Percentiles rank a stretch among this genome's conserved stretches.
phyloP scores from a whole-genome alignment of 2,329 filamentous ascomycete species.

The Rhynchosporium agropyri region DNA sequence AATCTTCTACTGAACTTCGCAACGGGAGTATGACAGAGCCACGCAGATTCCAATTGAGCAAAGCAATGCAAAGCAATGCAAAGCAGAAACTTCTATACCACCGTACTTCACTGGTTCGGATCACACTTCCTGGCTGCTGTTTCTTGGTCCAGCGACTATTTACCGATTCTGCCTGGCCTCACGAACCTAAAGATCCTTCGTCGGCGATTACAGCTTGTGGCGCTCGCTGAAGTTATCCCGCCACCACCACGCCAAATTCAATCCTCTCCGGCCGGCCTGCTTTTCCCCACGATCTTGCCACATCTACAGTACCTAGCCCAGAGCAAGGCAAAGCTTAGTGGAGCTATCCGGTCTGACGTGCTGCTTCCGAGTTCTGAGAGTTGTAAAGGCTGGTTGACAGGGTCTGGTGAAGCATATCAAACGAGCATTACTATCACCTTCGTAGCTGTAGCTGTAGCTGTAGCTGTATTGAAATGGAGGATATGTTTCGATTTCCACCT shows the following conservation, averaged over 20 bases:
- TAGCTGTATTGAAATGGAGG: too few species aligned
- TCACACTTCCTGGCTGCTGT: background rate
- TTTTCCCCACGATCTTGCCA: background rate
- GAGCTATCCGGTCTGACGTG: slow-evolving; percentile 4
- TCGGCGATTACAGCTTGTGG: background rate
- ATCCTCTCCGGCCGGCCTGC: too few species aligned
- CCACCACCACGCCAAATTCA: background rate
- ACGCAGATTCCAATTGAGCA: background rate
- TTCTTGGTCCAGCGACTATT: background rate
- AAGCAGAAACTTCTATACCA: background rate
- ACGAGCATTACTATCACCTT: background rate
- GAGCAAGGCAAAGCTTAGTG: slow-evolving; percentile 2
- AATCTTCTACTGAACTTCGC: background rate
- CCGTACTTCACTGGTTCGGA: background rate
- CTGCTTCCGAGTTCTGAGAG: background rate
- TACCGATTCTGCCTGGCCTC: background rate
- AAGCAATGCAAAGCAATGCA: background rate
- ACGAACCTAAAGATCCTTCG: too few species aligned
- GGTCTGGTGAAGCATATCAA: background rate
- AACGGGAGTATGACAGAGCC: background rate
- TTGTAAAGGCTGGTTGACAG: background rate
- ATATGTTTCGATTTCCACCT: too few species aligned
- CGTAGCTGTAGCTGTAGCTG: background rate
- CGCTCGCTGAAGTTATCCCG: background rate
- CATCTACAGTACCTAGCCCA: background rate